Base-by-base conservation (phyloP, 2,329 filamentous ascomycete species). In the Sordariomycetes sp. region DNA sequence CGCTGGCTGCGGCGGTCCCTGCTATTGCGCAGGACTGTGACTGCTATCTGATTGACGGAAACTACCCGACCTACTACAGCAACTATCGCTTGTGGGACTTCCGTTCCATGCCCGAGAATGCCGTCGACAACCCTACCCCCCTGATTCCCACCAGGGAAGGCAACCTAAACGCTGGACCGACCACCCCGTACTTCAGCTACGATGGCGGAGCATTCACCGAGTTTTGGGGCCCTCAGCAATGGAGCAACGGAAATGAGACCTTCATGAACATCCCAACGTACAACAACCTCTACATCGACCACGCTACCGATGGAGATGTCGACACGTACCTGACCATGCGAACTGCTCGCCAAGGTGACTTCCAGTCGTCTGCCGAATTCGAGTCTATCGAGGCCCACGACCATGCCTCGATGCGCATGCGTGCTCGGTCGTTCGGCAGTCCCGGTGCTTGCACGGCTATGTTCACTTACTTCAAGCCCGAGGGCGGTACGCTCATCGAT, bases 361-460 rank as follows among this genome's bases (percentile, higher is more conserved):
- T 65, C 41, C 66, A 70, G 42, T 61, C 62, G 0, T 48, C 63
- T 0, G 54, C 62, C 4, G 66, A 70, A 48, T 63, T 70, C 20
- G 62, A 67, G 41, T 61, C 62, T 2, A 38, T 41, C 3, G 30
- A 38, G 7, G 35, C 38, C 14, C 31, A 49, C 27, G 46, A 54
- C 6, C 48, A 46, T 29, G 51, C 50, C 12, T 54, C 51, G 3
- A 35, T 69, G 33, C 61, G 68, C 33, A 67, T 70, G 63, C 56
- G 59, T 15, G 63, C 66, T 4, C 63, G 68, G 24, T 67, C 64
- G 8, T 41, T 54, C 11, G 68, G 68, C 6, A 53, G 54, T 1
- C 45, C 57, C 0, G 68, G 68, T 37, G 68, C 66, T 14, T 62
- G 68, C 29, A 69, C 66, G 0, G 64, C 66, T 39, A 58, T 72